Evolutionary conservation across 345 rosid genomes (phyloP).

Genomic region (Eucalyptus leucophloia): DNA sequence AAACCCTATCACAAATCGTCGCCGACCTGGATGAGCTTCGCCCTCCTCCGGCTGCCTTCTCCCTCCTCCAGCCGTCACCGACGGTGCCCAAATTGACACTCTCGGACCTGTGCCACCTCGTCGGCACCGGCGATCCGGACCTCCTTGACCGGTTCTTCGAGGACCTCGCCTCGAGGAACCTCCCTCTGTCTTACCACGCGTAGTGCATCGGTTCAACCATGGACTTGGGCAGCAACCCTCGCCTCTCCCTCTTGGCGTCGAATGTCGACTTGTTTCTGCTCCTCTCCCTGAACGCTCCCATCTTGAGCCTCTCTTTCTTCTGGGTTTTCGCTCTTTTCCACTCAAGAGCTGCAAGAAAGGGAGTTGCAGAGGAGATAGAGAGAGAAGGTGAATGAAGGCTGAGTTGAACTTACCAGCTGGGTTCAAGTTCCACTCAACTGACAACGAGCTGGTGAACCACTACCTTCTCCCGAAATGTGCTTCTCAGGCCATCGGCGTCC

Average conservation of each 20-base stretch:
- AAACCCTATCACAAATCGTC: slow-evolving; percentile 5
- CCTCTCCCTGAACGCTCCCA: slow-evolving; percentile 51
- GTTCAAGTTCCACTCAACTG: slow-evolving; percentile 91
- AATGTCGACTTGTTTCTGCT: slow-evolving; percentile 43
- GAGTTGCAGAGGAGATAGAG: neutral
- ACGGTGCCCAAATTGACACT: slow-evolving; percentile 6
- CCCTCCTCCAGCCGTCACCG: neutral
- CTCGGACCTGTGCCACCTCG: slow-evolving; percentile 33
- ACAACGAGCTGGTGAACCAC: slow-evolving; percentile 70
- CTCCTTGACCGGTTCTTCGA: slow-evolving; percentile 31
- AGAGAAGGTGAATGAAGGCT: neutral
- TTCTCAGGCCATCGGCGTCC: slow-evolving; percentile 33
- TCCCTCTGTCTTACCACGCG: slow-evolving; percentile 29
- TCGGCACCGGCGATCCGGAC: slow-evolving; percentile 23
- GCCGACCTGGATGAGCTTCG: slow-evolving; percentile 9
- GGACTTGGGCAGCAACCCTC: slow-evolving; percentile 26
- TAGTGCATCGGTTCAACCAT: slow-evolving; percentile 42
- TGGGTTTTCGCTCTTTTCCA: neutral
- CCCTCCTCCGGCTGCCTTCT: neutral
- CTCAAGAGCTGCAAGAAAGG: neutral
- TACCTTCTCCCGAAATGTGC: slow-evolving; percentile 64
- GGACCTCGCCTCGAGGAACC: slow-evolving; percentile 25
- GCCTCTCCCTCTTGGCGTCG: slow-evolving; percentile 39
- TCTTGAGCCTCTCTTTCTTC: neutral
- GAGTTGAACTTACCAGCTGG: slow-evolving; percentile 68